Base-by-base conservation (phyloP, 768 basidiomycete genomes). In the Rhodotorula diobovata region DNA sequence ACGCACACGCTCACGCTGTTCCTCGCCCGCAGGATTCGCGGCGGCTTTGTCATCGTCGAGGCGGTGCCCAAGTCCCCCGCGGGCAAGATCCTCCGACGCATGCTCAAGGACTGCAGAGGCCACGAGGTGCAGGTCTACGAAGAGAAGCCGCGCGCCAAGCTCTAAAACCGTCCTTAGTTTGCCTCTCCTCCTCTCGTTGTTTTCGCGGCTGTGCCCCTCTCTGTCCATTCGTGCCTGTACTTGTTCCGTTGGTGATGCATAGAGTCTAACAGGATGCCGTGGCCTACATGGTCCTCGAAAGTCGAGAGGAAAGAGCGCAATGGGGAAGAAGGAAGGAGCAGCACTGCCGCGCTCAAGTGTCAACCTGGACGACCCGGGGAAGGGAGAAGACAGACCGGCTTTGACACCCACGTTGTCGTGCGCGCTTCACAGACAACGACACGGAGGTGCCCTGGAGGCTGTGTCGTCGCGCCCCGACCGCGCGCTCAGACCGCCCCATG, bases 81-180 rank as follows among this genome's bases (percentile, higher is more conserved):
- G 6, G 76, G 77, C 53, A 77, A 78, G 74, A 76, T 78, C 56
- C 51, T 78, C 7, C 61, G 77, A 3, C 43, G 76, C 32, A 20
- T 71, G 61, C 61, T 77, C 62, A 77, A 77, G 50, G 76, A 77
- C 34, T 65, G 68, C 23, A 73, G 71, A 58, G 76, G 76, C 43
- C 43, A 48, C 30, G 55, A 66, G 45, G 62, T 77, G 8, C 67
- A 60, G n/a, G 72, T 68, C 1, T 73, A 70, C 61, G 62, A 70
- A 61, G 67, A 72, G 55, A 71, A 73, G 69, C 35, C 62, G 18
- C 30, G 72, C n/a, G 72, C 75, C 12, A 76, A 72, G 58, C 63
- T 76, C 23, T 76, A 69, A 51, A 30, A 7, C 4, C 11, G 28
- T 21, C 35, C 30, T 20, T 48, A n/a, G n/a, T n/a, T n/a, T n/a